These are phyloP conservation scores for Suhomyces canberraensis DNA, from an alignment of 805 yeast genomes.

Conservation along the genomic window DNA sequence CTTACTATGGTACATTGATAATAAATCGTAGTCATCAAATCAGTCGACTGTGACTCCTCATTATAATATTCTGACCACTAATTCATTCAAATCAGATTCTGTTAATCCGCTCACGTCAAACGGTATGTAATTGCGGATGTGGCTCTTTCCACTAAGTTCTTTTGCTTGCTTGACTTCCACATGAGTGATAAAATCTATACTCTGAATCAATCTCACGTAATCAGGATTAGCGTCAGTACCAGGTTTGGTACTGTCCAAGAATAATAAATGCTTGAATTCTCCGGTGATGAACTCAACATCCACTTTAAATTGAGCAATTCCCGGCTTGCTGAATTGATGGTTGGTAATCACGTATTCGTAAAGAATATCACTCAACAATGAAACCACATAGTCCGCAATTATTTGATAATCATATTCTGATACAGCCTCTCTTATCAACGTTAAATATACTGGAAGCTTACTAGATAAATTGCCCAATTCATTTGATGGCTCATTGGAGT, in stretches of 20 bases:
- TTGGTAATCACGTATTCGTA: constrained; percentile 39
- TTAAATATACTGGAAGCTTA: constrained; percentile 25
- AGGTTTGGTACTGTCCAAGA: constrained; percentile 12
- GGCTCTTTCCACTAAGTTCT: constrained; percentile 12
- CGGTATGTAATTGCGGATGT: constrained; percentile 20
- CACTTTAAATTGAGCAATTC: constrained; percentile 28
- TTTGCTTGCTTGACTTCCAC: constrained; percentile 21
- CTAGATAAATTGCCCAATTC: constrained; percentile 22
- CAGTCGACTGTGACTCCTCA: too few relatives aligned
- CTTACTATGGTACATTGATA: too few relatives aligned
- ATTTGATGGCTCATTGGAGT: constrained; percentile 14
- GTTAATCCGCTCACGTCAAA: constrained; percentile 15
- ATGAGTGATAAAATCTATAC: constrained; percentile 26
- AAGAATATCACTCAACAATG: constrained; percentile 25
- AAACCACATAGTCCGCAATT: constrained; percentile 24
- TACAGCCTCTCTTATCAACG: constrained; percentile 19
- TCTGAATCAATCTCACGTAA: constrained; percentile 25
- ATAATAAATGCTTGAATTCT: constrained; percentile 17
- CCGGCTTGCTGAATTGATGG: constrained; percentile 31
- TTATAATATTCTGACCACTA: constrained; percentile 25
- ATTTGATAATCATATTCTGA: constrained; percentile 29
- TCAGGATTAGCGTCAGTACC: constrained; percentile 22
- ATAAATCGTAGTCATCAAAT: too few relatives aligned
- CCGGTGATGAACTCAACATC: constrained; percentile 26
- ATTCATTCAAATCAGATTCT: constrained; percentile 23